Percentiles rank a stretch among this genome's conserved stretches.
These are phyloP conservation scores for Pouteria glomerata DNA, from an alignment of 148 eudicot species.

Conservation along the genomic window DNA sequence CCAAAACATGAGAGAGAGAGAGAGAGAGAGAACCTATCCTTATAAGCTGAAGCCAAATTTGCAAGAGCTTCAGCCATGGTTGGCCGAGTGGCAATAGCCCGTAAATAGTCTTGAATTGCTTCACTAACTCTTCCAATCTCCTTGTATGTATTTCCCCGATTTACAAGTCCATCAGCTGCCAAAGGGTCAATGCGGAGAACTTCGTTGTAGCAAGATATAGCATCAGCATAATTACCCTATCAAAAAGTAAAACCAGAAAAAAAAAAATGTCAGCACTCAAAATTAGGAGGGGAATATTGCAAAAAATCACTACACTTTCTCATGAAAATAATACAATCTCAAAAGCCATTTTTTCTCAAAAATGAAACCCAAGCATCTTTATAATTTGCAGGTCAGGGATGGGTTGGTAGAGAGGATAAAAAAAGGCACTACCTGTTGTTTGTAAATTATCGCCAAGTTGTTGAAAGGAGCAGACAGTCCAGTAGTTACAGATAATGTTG, in stretches of 20 bases:
- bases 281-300: background rate
- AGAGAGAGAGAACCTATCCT: conserved; percentile 55
- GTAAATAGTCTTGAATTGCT: conserved; percentile 86
- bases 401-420: background rate
- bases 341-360: background rate
- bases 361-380: background rate
- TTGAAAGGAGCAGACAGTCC: conserved; percentile 96
- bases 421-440: conserved; percentile 67
- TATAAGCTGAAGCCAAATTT: conserved; percentile 93
- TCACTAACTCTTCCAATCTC: conserved; percentile 91
- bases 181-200: conserved; percentile 86
- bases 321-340: background rate
- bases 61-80: conserved; percentile 98
- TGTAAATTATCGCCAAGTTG: conserved; percentile 85
- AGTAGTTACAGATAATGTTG: conserved; percentile 79
- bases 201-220: conserved; percentile 91
- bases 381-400: background rate
- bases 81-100: conserved; percentile 81
- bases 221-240: conserved; percentile 80
- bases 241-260: background rate
- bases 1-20: background rate
- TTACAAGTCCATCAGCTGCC: conserved; percentile 89
- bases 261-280: background rate
- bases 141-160: conserved; percentile 85
- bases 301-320: background rate